Conservation (phyloP, 371 early-diverging fungal species). For the Syncephalastrum racemosum region DNA sequence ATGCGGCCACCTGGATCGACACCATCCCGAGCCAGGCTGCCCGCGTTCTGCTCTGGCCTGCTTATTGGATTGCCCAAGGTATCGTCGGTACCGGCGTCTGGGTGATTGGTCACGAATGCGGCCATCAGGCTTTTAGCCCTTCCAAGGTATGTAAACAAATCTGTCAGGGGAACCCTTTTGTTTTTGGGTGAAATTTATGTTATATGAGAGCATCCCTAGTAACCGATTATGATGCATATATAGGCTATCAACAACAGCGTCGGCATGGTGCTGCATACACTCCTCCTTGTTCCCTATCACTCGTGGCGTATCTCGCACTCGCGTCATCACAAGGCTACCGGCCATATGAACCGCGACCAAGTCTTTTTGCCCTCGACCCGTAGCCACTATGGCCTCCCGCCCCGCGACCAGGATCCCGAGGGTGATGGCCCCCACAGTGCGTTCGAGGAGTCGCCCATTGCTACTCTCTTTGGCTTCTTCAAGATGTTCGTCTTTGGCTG, state of each 20-base stretch:
- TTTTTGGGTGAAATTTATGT: background rate
- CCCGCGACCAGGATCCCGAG: constrained; percentile 34
- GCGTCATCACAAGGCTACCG: constrained; percentile 84
- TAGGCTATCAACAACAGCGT: constrained; percentile 73
- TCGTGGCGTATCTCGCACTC: constrained; percentile 74
- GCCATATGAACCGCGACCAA: constrained; percentile 82
- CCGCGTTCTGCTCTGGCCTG: constrained; percentile 65
- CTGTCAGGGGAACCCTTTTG: background rate
- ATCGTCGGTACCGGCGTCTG: constrained; percentile 83
- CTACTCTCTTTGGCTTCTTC: constrained; percentile 56
- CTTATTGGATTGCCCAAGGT: constrained; percentile 81
- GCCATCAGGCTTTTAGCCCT: constrained; percentile 83
- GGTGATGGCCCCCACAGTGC: constrained; percentile 44
- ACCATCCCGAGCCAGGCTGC: constrained; percentile 20
- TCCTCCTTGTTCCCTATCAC: constrained; percentile 83
- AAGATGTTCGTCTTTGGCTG: constrained; percentile 77
- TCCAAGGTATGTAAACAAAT: constrained; percentile 43
- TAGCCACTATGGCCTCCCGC: constrained; percentile 42
- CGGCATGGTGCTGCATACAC: constrained; percentile 81
- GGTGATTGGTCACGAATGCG: constrained; percentile 90
- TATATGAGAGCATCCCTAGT: background rate
- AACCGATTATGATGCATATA: background rate
- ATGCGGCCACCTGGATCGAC: constrained; percentile 72
- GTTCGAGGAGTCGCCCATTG: constrained; percentile 69
- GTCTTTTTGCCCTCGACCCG: constrained; percentile 84